Conservation (phyloP, 257 asterid species). For the Gentiana macrophylla region DNA sequence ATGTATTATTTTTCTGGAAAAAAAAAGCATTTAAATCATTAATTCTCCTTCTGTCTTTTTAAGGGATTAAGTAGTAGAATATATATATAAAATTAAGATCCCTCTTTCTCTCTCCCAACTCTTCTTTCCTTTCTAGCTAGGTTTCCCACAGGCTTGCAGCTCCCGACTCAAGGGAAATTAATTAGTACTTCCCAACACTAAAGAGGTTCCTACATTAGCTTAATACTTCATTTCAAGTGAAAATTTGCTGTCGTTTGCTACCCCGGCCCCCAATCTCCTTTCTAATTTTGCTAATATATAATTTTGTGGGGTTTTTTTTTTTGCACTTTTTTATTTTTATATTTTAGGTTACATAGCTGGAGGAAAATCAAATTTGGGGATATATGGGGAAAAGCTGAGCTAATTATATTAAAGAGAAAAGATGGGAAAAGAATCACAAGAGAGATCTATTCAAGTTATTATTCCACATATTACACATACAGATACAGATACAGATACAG, state of each 20-base stretch:
- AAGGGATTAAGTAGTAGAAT: conserved; percentile 34
- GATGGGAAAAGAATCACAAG: conserved; percentile 37
- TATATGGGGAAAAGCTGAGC: conserved; percentile 28
- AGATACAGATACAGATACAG: conserved; percentile 5
- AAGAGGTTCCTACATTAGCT: too few species aligned
- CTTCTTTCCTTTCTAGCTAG: not conserved
- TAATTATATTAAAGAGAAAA: conserved; percentile 30
- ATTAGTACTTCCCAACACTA: too few species aligned
- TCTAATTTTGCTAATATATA: too few species aligned
- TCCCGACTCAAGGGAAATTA: too few species aligned
- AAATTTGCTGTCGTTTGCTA: too few species aligned
- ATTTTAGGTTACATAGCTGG: conserved; percentile 16
- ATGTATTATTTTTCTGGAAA: conserved; percentile 11
- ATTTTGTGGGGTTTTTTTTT: not conserved
- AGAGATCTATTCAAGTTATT: conserved; percentile 31
- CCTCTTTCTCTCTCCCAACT: not conserved
- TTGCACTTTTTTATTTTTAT: not conserved
- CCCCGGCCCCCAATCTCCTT: too few species aligned
- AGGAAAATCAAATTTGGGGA: conserved; percentile 26
- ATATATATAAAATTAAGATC: not conserved
- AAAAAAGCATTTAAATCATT: too few species aligned
- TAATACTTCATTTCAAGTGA: too few species aligned
- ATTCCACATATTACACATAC: too few species aligned
- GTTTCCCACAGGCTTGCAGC: too few species aligned
- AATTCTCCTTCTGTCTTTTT: conserved; percentile 18